phyloP scores from a whole-genome alignment of 441 rosid genomes.

The Populus hybrid region DNA sequence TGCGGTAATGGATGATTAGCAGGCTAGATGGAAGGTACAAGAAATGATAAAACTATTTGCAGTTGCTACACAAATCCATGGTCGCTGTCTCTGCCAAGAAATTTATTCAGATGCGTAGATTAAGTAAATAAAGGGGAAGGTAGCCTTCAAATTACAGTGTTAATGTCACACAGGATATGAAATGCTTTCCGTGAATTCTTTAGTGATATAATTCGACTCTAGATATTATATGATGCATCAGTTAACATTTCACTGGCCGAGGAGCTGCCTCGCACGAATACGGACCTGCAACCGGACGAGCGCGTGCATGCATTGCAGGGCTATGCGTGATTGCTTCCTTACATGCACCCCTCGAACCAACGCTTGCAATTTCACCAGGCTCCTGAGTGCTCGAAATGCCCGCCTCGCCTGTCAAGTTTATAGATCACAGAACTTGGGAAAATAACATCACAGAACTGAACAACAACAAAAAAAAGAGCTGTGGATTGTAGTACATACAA shows the following conservation, averaged over 20 bases:
- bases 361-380: slow-evolving; percentile 78
- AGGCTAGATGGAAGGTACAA: background rate
- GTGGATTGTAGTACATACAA: slow-evolving; percentile 34
- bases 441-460: background rate
- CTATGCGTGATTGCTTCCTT: slow-evolving; percentile 58
- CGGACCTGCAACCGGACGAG: slow-evolving; percentile 76
- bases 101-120: background rate
- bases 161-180: background rate
- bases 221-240: background rate
- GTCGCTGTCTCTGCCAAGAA: background rate
- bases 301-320: slow-evolving; percentile 70
- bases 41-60: background rate
- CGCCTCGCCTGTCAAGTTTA: slow-evolving; percentile 48
- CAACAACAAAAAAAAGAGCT: background rate
- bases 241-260: slow-evolving; percentile 25
- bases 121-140: background rate
- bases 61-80: background rate
- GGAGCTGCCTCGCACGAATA: slow-evolving; percentile 68
- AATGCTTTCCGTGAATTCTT: background rate
- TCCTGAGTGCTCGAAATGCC: slow-evolving; percentile 63
- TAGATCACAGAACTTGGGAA: background rate
- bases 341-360: slow-evolving; percentile 57
- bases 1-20: background rate
- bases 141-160: background rate
- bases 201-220: background rate